Base-by-base conservation (phyloP, 257 asterid species). In the Paraleonurus japonicus region DNA sequence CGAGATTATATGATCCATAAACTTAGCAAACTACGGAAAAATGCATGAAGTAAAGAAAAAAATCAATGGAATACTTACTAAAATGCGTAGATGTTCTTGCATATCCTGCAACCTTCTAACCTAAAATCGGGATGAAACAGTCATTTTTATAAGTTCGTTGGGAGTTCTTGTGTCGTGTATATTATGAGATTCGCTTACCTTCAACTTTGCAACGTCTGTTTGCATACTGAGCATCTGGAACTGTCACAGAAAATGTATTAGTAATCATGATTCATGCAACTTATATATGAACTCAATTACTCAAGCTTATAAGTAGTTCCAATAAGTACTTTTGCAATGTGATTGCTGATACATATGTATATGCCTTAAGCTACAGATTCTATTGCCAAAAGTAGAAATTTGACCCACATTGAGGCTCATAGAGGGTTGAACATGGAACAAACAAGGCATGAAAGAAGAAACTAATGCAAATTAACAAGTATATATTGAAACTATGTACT, bases 131-230 rank as follows among this genome's bases (percentile, higher is more conserved):
- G 47, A 39, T 17, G 27, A 70, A 54, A 39, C 13, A 4, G 20
- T 15, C 47, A 37, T 15, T 37, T 55, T 23, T 11, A 28, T 37
- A 37, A 35, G 41, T 17, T 28, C 13, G 17, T 35, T 22, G 9
- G 22, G 55, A 48, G 55, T 47, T 47, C 22, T 13, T 48, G 22
- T n/a, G 10, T n/a, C 7, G 7, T 8, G 22, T 48, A 48, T 4
- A 17, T 2, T 69, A n/a, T 69, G 66, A 55, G 39, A 35, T 33
- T 13, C 20, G 47, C 67, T 70, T n/a, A 70, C 75, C 67, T 41
- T 70, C 17, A 41, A n/a, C 26, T 1, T 1, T 41, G 59, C 5
- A 7, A 7, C 12, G 0, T 55, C 47, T 16, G 50, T 27, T 4
- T 41, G 67, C 41, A 0, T 16, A 0, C 1, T 13, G 60, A 70